Evolutionary conservation across 2,329 filamentous ascomycete genomes (phyloP).

Genomic region (Hortaea sp.): DNA sequence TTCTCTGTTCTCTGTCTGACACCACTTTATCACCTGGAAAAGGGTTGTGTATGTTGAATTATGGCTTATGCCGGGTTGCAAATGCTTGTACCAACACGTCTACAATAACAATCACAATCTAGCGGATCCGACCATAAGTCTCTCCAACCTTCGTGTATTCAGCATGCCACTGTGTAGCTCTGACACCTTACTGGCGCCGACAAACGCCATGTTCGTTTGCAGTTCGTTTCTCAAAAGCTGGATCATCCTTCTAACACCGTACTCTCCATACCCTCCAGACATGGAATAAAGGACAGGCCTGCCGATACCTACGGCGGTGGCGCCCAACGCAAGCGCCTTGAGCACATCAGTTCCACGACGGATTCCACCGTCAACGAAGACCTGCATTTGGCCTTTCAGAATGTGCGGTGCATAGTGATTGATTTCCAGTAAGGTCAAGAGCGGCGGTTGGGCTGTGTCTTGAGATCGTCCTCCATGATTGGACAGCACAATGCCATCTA

Average conservation of each 20-base stretch:
- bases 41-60: no score
- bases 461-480: slow-evolving; percentile 45
- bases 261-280: slow-evolving; percentile 31
- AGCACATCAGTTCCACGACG: slow-evolving; percentile 41
- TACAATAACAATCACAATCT: slow-evolving; percentile 1
- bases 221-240: slow-evolving; percentile 45
- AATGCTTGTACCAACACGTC: no score
- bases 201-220: slow-evolving; percentile 54
- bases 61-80: no score
- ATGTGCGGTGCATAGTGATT: slow-evolving; percentile 40
- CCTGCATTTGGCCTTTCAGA: slow-evolving; percentile 20
- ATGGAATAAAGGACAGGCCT: slow-evolving; percentile 44
- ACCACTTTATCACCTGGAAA: no score
- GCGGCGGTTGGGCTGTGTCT: slow-evolving; percentile 38
- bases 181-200: slow-evolving; percentile 48
- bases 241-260: slow-evolving; percentile 31
- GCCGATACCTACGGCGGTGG: slow-evolving; percentile 48
- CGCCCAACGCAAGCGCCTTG: slow-evolving; percentile 46
- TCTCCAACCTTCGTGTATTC: slow-evolving; percentile 30
- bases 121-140: slow-evolving; percentile 35
- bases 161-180: slow-evolving; percentile 50
- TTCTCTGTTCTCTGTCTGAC: no score
- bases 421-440: slow-evolving; percentile 50
- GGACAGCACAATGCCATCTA: slow-evolving; percentile 41
- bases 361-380: slow-evolving; percentile 44